Conservation (phyloP, 441 rosid species). For the Aquilaria agallochum region DNA sequence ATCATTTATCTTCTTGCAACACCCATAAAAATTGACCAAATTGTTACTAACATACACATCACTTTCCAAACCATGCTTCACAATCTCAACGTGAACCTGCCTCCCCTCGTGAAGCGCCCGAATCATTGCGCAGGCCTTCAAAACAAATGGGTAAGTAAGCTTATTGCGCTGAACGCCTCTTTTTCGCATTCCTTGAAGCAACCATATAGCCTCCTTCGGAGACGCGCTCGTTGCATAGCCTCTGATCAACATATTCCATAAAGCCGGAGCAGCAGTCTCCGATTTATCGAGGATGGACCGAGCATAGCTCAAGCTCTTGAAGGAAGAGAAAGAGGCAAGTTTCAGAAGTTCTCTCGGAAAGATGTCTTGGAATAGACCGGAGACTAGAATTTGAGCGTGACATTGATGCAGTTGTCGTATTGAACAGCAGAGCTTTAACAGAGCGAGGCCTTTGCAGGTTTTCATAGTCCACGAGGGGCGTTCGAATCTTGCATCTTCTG, state of each 20-base stretch:
- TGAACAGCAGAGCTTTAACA: conserved; percentile 51
- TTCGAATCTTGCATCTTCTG: too few relatives aligned
- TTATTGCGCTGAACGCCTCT: conserved; percentile 48
- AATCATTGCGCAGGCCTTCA: conserved; percentile 52
- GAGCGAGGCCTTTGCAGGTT: conserved; percentile 28
- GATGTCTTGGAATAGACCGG: conserved; percentile 41
- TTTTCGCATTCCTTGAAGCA: conserved; percentile 53
- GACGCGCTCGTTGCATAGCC: conserved; percentile 50
- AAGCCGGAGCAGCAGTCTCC: conserved; percentile 31
- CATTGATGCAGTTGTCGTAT: conserved; percentile 46
- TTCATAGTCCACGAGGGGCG: too few relatives aligned
- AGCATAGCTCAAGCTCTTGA: conserved; percentile 37
- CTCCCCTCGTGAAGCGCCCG: conserved; percentile 50
- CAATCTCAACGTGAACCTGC: conserved; percentile 52
- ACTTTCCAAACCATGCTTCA: conserved; percentile 52
- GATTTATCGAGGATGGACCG: conserved; percentile 39
- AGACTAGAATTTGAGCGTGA: conserved; percentile 53
- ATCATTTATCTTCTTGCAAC: conserved; percentile 44
- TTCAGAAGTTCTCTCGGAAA: conserved; percentile 49
- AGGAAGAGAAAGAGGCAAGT: conserved; percentile 38
- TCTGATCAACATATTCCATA: conserved; percentile 65
- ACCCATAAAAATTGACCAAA: conserved; percentile 58
- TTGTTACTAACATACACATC: conserved; percentile 62
- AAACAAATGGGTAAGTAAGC: conserved; percentile 63
- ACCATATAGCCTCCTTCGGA: conserved; percentile 47